Evolutionary conservation across 805 yeast species (phyloP).

Genomic region (Aciculoconidium aculeatum): DNA sequence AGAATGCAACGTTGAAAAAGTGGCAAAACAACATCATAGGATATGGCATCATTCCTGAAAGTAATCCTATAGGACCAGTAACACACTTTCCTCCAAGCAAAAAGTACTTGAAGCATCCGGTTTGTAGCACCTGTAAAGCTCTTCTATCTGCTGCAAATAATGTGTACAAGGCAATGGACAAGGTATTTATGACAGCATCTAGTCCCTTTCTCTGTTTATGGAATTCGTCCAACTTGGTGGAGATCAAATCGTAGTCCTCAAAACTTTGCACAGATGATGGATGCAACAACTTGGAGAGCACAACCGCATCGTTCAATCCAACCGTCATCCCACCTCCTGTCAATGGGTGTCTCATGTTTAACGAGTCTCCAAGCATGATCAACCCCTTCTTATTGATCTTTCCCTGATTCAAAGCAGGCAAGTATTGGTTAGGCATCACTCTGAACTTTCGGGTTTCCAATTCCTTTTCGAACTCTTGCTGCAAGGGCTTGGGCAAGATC

Average conservation of each 20-base stretch:
- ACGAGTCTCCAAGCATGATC: constrained; percentile 83
- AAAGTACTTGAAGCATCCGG: constrained; percentile 87
- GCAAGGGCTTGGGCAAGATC: constrained; percentile 55
- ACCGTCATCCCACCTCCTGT: constrained; percentile 99
- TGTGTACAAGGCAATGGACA: constrained; percentile 84
- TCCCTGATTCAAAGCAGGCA: constrained; percentile 69
- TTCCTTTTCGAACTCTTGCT: constrained; percentile 67
- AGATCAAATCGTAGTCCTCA: constrained; percentile 49
- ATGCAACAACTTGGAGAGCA: constrained; percentile 58
- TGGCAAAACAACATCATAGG: constrained; percentile 76
- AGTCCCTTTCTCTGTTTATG: constrained; percentile 72
- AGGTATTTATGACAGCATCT: constrained; percentile 81
- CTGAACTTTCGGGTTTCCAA: constrained; percentile 51
- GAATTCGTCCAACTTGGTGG: constrained; percentile 56
- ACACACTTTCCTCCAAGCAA: constrained; percentile 77
- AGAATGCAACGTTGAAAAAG: constrained; percentile 87
- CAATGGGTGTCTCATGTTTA: constrained; percentile 96
- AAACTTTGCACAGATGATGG: constrained; percentile 51
- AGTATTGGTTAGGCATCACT: constrained; percentile 90
- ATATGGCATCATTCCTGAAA: constrained; percentile 74
- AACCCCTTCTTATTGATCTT: constrained; percentile 55
- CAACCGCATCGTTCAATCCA: constrained; percentile 78
- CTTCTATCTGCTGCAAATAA: constrained; percentile 81
- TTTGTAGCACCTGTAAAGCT: constrained; percentile 64
- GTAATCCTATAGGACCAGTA: constrained; percentile 71